phyloP scores from a whole-genome alignment of 129 eudicot genomes.

The Lactuca saligna region DNA sequence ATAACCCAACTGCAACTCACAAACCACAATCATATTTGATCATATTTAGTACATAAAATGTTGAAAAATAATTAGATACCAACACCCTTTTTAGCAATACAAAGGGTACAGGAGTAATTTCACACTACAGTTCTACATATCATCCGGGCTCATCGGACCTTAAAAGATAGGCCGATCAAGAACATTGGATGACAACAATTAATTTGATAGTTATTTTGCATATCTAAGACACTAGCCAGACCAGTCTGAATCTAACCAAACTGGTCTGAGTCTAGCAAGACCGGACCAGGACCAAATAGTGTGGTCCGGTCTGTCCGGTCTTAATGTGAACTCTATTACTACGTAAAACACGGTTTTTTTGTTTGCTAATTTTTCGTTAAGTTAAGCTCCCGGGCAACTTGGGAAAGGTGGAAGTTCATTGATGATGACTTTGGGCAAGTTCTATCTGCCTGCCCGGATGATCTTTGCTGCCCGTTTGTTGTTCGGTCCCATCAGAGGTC shows the following conservation, averaged over 20 bases:
- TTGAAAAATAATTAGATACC: slow-evolving; percentile 26
- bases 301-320: not conserved
- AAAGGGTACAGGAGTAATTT: slow-evolving; percentile 32
- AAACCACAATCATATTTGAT: slow-evolving; percentile 25
- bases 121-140: slow-evolving; percentile 29
- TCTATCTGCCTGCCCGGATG: slow-evolving; percentile 44
- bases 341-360: slow-evolving; percentile 27
- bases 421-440: slow-evolving; percentile 36
- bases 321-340: slow-evolving; percentile 9
- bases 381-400: slow-evolving; percentile 37
- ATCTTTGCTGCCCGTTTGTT: slow-evolving; percentile 36
- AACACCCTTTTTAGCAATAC: slow-evolving; percentile 31
- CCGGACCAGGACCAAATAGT: not conserved
- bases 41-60: slow-evolving; percentile 26
- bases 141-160: slow-evolving; percentile 23
- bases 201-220: slow-evolving; percentile 28
- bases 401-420: slow-evolving; percentile 34
- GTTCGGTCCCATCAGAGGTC: slow-evolving; percentile 52
- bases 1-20: not conserved
- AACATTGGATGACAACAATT: slow-evolving; percentile 18
- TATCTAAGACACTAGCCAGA: slow-evolving; percentile 20
- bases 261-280: not conserved
- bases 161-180: slow-evolving; percentile 32
- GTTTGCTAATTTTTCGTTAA: slow-evolving; percentile 45
- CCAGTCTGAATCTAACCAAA: not conserved